phyloP scores from a whole-genome alignment of 169 alveolate species.

The Cryptosporidium andersoni region DNA sequence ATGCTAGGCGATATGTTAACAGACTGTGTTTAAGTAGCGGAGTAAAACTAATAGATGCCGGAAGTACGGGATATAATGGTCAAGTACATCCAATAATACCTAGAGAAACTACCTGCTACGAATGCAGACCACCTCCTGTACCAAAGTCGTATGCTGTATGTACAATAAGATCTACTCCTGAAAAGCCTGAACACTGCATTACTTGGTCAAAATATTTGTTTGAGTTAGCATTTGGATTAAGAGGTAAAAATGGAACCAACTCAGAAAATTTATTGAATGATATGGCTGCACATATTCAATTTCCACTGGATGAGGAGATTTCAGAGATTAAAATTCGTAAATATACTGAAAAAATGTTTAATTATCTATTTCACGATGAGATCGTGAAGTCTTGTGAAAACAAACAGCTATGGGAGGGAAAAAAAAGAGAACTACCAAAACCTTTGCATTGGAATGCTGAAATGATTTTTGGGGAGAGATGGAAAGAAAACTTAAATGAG shows the following conservation, averaged over 20 bases:
- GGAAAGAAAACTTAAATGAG: not conserved
- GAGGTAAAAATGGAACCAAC: slow-evolving; percentile 69
- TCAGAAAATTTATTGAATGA: slow-evolving; percentile 75
- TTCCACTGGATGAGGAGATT: slow-evolving; percentile 25
- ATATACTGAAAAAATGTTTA: slow-evolving; percentile 26
- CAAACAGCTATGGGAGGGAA: not conserved
- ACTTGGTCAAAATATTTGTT: slow-evolving; percentile 95
- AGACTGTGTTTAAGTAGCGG: slow-evolving; percentile 87
- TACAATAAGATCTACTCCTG: slow-evolving; percentile 97
- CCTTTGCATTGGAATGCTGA: slow-evolving; percentile 28
- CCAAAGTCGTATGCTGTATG: slow-evolving; percentile 95
- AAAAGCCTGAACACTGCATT: slow-evolving; percentile 97
- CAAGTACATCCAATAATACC: slow-evolving; percentile 87
- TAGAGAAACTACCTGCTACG: slow-evolving; percentile 91
- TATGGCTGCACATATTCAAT: slow-evolving; percentile 70
- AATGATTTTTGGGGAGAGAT: not conserved
- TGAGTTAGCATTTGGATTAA: slow-evolving; percentile 82
- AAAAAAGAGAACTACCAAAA: slow-evolving; percentile 19
- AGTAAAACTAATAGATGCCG: slow-evolving; percentile 93
- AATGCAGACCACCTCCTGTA: slow-evolving; percentile 87
- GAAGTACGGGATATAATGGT: slow-evolving; percentile 95
- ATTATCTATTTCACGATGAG: slow-evolving; percentile 27
- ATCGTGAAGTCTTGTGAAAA: slow-evolving; percentile 1
- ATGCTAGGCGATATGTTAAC: slow-evolving; percentile 94
- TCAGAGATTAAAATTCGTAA: slow-evolving; percentile 51